Conservation (phyloP, 805 yeast genomes). For the Wickerhamiella spandovensis region DNA sequence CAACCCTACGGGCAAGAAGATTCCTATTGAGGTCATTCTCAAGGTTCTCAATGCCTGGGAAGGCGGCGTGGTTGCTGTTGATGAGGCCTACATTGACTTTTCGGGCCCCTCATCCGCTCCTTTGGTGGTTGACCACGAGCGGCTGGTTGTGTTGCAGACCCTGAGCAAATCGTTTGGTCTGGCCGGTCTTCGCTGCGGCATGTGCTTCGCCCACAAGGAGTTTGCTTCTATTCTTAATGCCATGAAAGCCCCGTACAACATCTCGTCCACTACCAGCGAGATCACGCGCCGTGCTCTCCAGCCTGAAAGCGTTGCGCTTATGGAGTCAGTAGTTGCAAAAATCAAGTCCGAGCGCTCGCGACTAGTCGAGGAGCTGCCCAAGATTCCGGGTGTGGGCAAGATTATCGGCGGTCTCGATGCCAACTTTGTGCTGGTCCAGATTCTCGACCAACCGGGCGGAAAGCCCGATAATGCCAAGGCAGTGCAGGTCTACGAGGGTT, state of each 20-base stretch:
- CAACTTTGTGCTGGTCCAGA: slow-evolving; percentile 66
- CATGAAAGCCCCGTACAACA: slow-evolving; percentile 93
- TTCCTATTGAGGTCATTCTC: slow-evolving; percentile 38
- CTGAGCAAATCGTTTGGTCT: slow-evolving; percentile 90
- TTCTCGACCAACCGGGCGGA: slow-evolving; percentile 45
- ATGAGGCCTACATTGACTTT: slow-evolving; percentile 93
- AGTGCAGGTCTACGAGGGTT: slow-evolving; percentile 41
- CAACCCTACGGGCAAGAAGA: slow-evolving; percentile 73
- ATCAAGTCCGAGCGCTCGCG: slow-evolving; percentile 43
- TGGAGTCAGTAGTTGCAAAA: slow-evolving; percentile 40
- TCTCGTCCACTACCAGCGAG: slow-evolving; percentile 65
- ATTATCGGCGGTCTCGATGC: slow-evolving; percentile 79
- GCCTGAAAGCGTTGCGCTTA: slow-evolving; percentile 38
- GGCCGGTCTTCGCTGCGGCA: slow-evolving; percentile 86
- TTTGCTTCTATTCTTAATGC: slow-evolving; percentile 63
- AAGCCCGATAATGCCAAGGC: slow-evolving; percentile 60
- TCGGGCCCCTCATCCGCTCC: slow-evolving; percentile 64
- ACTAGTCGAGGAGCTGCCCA: slow-evolving; percentile 40
- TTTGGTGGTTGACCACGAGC: slow-evolving; percentile 67
- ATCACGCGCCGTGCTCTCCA: slow-evolving; percentile 65
- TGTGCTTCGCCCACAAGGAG: slow-evolving; percentile 51
- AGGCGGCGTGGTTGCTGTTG: slow-evolving; percentile 65
- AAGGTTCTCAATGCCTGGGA: slow-evolving; percentile 43
- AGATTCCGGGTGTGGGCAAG: slow-evolving; percentile 51
- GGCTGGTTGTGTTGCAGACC: slow-evolving; percentile 81